Percentiles rank a stretch among this genome's conserved stretches.
Evolutionary conservation across 495 filamentous ascomycete genomes (phyloP).

Genomic region (Podospora pseudopauciseta): DNA sequence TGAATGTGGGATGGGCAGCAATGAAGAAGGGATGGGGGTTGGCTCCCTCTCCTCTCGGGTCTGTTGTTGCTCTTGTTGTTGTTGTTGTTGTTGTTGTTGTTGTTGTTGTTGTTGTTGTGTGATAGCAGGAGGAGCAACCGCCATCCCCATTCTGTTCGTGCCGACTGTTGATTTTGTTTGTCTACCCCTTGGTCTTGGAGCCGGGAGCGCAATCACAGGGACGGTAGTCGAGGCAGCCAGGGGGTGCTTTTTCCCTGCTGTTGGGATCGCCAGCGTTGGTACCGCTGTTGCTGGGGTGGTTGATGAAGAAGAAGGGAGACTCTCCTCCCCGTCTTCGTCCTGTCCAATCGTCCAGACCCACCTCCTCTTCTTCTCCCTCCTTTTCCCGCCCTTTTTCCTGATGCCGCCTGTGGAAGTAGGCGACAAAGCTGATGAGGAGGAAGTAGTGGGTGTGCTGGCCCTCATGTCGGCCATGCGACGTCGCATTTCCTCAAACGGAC

Average conservation of each 20-base stretch:
- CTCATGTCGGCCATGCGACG: constrained; percentile 46
- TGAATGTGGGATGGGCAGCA: constrained; percentile 7
- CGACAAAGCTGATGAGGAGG: constrained; percentile 30
- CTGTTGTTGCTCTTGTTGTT: not conserved
- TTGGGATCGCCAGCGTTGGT: not conserved
- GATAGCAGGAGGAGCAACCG: no score
- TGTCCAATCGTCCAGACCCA: constrained; percentile 54
- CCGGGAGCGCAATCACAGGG: constrained; percentile 10
- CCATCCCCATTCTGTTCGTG: no score
- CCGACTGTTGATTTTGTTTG: not conserved
- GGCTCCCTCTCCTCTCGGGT: constrained; percentile 6
- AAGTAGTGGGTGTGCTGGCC: constrained; percentile 17
- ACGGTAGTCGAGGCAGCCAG: constrained; percentile 8
- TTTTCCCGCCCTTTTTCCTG: constrained; percentile 39
- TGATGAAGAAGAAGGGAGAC: not conserved
- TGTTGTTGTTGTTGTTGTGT: not conserved
- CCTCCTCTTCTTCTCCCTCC: constrained; percentile 48
- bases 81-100: not conserved
- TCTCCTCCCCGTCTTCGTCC: constrained; percentile 42
- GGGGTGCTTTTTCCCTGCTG: constrained; percentile 8
- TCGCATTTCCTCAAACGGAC: constrained; percentile 57
- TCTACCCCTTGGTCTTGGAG: not conserved
- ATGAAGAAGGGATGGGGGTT: constrained; percentile 17
- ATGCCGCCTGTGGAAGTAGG: constrained; percentile 38
- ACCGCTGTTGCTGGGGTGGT: not conserved